These are phyloP conservation scores for Discostella pseudostelligera DNA, from an alignment of 108 stramenopile genomes.

Conservation along the genomic window DNA sequence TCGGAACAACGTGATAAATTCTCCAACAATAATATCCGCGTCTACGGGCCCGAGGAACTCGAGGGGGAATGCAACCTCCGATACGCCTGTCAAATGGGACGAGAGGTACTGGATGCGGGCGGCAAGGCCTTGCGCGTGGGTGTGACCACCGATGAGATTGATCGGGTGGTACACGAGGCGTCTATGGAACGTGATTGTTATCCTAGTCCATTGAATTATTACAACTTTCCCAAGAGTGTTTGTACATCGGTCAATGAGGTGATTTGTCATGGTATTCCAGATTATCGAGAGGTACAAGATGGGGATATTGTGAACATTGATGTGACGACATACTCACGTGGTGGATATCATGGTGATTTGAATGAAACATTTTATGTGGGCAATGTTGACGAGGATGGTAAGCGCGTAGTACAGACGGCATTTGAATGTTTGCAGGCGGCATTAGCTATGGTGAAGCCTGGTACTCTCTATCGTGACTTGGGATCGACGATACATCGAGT, in stretches of 20 bases:
- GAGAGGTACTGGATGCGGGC: constrained; percentile 94
- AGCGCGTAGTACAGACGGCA: constrained; percentile 72
- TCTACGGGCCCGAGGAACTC: constrained; percentile 82
- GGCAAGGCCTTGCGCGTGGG: constrained; percentile 87
- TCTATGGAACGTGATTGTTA: constrained; percentile 91
- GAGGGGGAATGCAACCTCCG: constrained; percentile 84
- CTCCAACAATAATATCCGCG: constrained; percentile 68
- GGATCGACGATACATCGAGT: constrained; percentile 86
- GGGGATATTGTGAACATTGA: constrained; percentile 99
- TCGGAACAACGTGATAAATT: constrained; percentile 72
- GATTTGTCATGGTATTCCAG: constrained; percentile 94
- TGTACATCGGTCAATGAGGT: constrained; percentile 99
- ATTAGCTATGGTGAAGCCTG: constrained; percentile 79
- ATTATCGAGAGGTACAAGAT: constrained; percentile 87
- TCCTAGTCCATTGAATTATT: constrained; percentile 97
- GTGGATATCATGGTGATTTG: constrained; percentile 97
- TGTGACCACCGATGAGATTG: constrained; percentile 98
- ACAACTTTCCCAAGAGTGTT: constrained; percentile 95
- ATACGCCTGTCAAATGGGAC: constrained; percentile 90
- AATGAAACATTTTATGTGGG: constrained; percentile 97
- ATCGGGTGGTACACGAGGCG: constrained; percentile 92
- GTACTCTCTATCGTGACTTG: constrained; percentile 87
- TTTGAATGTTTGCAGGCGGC: constrained; percentile 78
- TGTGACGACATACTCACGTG: constrained; percentile 86
- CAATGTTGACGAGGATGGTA: constrained; percentile 83